These are phyloP conservation scores for Calonectria multiphialidica DNA, from an alignment of 2,329 filamentous ascomycete species.

Conservation along the genomic window DNA sequence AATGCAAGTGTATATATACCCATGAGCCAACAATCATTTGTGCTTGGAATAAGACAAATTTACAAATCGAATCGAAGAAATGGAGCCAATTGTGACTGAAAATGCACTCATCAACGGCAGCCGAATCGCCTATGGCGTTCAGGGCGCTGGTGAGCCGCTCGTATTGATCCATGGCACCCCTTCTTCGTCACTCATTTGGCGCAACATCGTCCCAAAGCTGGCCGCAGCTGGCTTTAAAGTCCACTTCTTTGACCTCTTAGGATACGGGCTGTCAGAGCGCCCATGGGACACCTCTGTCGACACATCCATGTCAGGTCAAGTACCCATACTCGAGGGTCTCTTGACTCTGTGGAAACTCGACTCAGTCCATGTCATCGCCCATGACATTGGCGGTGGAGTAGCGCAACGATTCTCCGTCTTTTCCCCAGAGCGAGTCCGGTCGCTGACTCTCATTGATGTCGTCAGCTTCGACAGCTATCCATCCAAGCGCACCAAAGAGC, in stretches of 20 bases:
- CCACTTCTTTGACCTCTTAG: conserved; percentile 47
- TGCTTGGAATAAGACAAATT: not conserved
- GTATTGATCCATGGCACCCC: conserved; percentile 50
- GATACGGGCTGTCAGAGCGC: conserved; percentile 48
- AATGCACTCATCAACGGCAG: conserved; percentile 42
- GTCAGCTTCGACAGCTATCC: conserved; percentile 51
- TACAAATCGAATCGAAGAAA: not conserved
- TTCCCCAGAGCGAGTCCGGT: conserved; percentile 35
- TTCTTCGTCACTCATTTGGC: conserved; percentile 50
- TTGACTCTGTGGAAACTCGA: conserved; percentile 43
- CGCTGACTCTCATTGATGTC: conserved; percentile 46
- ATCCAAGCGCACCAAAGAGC: conserved; percentile 45
- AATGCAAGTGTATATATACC: conserved; percentile 26
- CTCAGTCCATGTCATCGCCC: conserved; percentile 41
- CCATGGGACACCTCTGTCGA: conserved; percentile 44
- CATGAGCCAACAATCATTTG: not conserved
- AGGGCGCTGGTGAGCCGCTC: conserved; percentile 41
- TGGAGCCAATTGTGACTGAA: conserved; percentile 40
- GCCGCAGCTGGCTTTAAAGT: conserved; percentile 39
- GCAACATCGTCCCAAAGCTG: conserved; percentile 43
- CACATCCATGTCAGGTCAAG: conserved; percentile 49
- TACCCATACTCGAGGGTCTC: conserved; percentile 44
- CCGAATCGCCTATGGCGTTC: conserved; percentile 45
- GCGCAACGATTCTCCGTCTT: conserved; percentile 45
- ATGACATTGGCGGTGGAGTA: conserved; percentile 49